Base-by-base conservation (phyloP, 257 asterid genomes). In the Gentiana dahurica region DNA sequence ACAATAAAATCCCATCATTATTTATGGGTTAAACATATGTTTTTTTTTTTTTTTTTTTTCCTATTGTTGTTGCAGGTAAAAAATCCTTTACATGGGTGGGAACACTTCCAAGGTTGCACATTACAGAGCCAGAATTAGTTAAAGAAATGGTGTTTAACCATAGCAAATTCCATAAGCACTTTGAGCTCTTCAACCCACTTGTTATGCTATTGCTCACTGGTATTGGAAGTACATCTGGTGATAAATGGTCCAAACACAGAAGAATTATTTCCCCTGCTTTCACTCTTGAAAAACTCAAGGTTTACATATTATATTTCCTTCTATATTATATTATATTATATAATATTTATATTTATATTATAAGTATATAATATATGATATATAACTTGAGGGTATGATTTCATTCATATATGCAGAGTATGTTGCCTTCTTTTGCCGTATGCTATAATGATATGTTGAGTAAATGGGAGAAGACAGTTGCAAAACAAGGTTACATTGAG, bases 381-480 rank as follows among this genome's bases (percentile, higher is more conserved):
- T 1, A 41, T 1, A 2, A 5, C 10, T 7, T 41, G 6, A 41
- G 11, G 10, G 4, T 10, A 41, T 41, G 6, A 15, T 53, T 53
- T 5, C 35, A 10, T 24, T 51, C 37, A 15, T 51, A 15, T 34
- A 33, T 34, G 3, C 63, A 67, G 67, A 48, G 50, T 24, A 50
- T 67, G 63, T 43, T 60, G 34, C 63, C 72, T 1, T 49, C 67
- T 5, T 61, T 61, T 43, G 43, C 59, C n/a, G 13, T 34, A 2
- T n/a, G 63, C 24, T 54, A 55, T 12, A 15, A 65, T 9, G 62
- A 67, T 13, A 49, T 61, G 66, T 24, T 67, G 54, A 50, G 13
- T 11, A 50, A 55, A 61, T 67, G 72, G 67, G 67, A 55, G 50
- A n/a, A 62, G n/a, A 35, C 61, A 5, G 59, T 36, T 15, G 1